Evolutionary conservation across 768 basidiomycete species (phyloP).

Genomic region (Tephrocybe sp.): DNA sequence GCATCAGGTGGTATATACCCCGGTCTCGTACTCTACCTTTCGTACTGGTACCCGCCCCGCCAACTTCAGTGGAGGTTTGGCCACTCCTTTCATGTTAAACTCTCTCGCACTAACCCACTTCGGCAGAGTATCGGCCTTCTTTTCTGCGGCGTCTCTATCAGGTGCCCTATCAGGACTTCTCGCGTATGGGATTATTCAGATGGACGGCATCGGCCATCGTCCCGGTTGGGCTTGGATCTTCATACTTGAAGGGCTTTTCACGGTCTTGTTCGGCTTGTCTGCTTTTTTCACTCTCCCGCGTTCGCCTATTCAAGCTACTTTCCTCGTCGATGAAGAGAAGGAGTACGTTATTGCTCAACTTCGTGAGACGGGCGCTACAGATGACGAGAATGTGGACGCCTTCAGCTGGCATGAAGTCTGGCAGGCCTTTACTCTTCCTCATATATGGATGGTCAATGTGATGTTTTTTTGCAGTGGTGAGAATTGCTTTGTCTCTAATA

Average conservation of each 20-base stretch:
- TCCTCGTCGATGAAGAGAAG: conserved; percentile 53
- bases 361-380: conserved; percentile 40
- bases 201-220: conserved; percentile 54
- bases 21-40: conserved; percentile 57
- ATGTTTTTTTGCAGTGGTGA: conserved; percentile 54
- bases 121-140: conserved; percentile 45
- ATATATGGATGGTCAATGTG: conserved; percentile 52
- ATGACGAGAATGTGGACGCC: conserved; percentile 34
- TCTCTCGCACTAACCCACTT: conserved; percentile 38
- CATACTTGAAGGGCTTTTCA: conserved; percentile 72
- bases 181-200: no score
- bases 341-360: conserved; percentile 41
- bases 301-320: no score
- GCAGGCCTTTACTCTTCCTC: conserved; percentile 48
- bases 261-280: conserved; percentile 52
- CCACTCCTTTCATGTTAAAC: conserved; percentile 5
- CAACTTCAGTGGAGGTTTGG: conserved; percentile 43
- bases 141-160: conserved; percentile 54
- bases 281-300: conserved; percentile 53
- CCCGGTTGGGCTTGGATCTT: conserved; percentile 67
- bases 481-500: no score
- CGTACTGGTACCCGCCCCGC: conserved; percentile 55
- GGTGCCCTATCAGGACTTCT: conserved; percentile 72
- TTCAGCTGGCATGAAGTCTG: conserved; percentile 62
- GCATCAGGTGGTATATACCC: conserved; percentile 55